phyloP scores from a whole-genome alignment of 139 green algal genomes.

The Tetradesmus lagerheimii region DNA sequence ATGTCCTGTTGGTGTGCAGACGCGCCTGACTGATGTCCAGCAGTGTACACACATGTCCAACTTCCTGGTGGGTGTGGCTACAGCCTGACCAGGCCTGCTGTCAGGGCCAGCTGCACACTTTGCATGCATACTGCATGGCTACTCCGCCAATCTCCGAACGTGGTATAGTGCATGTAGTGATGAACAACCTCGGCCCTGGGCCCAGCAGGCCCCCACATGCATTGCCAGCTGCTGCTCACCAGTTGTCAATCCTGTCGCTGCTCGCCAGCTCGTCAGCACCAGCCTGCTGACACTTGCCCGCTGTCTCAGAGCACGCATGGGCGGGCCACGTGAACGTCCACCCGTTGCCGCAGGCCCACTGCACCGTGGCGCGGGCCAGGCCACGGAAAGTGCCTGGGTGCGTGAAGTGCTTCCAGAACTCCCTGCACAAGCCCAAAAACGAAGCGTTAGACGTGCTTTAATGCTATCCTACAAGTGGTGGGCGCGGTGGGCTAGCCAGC shows the following conservation, averaged over 20 bases:
- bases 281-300: background rate
- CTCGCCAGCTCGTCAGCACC: background rate
- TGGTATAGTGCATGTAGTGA: background rate
- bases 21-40: background rate
- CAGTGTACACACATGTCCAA: no score
- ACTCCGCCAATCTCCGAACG: background rate
- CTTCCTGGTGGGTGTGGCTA: background rate
- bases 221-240: slow-evolving; percentile 50
- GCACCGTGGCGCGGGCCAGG: slow-evolving; percentile 56
- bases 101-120: background rate
- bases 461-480: background rate
- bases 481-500: background rate
- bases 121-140: background rate
- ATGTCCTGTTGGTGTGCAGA: background rate
- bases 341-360: slow-evolving; percentile 57
- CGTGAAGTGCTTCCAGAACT: slow-evolving; percentile 78
- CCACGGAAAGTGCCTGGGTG: slow-evolving; percentile 75
- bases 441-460: background rate
- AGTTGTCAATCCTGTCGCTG: slow-evolving; percentile 45
- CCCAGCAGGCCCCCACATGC: background rate
- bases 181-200: background rate
- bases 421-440: slow-evolving; percentile 60
- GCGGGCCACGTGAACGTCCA: slow-evolving; percentile 65
- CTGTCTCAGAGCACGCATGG: background rate
- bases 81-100: background rate